Base-by-base conservation (phyloP, 2,329 filamentous ascomycete species). In the Fonsecaea multimorphosa region DNA sequence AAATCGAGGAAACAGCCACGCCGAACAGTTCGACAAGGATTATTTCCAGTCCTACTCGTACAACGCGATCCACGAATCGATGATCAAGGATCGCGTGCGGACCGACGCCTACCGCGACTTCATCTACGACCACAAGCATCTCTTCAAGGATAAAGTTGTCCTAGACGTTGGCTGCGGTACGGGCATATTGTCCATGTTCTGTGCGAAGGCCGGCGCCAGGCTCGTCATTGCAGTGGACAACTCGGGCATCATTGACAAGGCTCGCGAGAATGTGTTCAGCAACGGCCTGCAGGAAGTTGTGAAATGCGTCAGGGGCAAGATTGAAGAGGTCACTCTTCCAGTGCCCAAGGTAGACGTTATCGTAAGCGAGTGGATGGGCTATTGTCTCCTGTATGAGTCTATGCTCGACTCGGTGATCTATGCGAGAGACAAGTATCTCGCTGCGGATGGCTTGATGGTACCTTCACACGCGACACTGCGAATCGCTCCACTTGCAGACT, bases 311-410 rank as follows among this genome's bases (percentile, higher is more conserved):
- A 87, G 89, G 69, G 93, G 94, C 40, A 91, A 92, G 74, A 91
- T 97, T 67, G 94, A 98, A 77, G 93, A 97, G 71, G 91, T 96
- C 62, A 83, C 80, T 63, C 84, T 93, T 24, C 93, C 91, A 1
- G 89, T 94, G 7, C 83, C 87, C 61, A 83, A 93, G 74, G 93
- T 97, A 53, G 94, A 98, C 79, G 90, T 98, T 74, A 97, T 98
- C 75, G 89, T 98, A 67, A 96, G 91, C 66, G 93, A 98, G 78
- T 98, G 93, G 93, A 98, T 98, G 93, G 93, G 93, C 32, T 98
- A 98, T 76, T 91, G 89, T 70, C 85, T 97, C 19, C 85, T 97
- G 5, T 98, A 96, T 77, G 93, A 98, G 79, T 92, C 93, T 63
- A 98, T 98, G 93, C 87, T 98, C 31, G 92, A 95, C 70, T 96